phyloP scores from a whole-genome alignment of 169 alveolate species.

The Perkinsus olseni region DNA sequence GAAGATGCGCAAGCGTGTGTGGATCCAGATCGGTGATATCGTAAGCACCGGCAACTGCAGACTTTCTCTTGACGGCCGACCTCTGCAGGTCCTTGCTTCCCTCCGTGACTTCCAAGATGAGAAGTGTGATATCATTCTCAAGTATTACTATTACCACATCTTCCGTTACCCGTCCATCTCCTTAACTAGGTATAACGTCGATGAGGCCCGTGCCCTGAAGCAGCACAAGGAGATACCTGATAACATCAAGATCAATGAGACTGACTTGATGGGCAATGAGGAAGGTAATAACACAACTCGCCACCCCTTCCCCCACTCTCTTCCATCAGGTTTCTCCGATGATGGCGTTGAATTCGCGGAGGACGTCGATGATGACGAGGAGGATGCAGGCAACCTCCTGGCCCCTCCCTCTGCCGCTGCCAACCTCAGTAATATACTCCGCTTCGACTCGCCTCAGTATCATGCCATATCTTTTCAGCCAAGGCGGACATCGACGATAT shows the following conservation, averaged over 20 bases:
- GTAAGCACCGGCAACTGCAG: conserved; percentile 9
- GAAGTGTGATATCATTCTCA: conserved; percentile 92
- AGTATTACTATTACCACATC: conserved; percentile 54
- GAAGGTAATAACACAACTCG: conserved; percentile 52
- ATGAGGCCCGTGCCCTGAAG: conserved; percentile 91
- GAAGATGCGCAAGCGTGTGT: conserved; percentile 89
- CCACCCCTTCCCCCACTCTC: background rate
- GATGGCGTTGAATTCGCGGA: background rate
- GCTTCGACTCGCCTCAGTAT: background rate
- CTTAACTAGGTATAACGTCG: conserved; percentile 63
- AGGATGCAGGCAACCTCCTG: background rate
- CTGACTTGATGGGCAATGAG: conserved; percentile 77
- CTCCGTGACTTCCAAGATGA: conserved; percentile 95
- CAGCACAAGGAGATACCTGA: conserved; percentile 95
- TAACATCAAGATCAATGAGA: conserved; percentile 83
- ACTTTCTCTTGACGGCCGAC: background rate
- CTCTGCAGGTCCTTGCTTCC: conserved; percentile 69
- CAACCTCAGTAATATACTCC: background rate
- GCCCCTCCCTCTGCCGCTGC: conserved; percentile 1
- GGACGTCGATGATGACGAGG: background rate
- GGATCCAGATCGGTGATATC: conserved; percentile 91
- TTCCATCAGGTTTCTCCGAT: background rate
- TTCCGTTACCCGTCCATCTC: background rate
- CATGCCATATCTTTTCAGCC: background rate
- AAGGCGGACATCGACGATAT: background rate